Evolutionary conservation across 1,139 yeast species (phyloP), one percentile per base, ranked within the genome.

Genomic region (Geotrichum macrosporum): DNA sequence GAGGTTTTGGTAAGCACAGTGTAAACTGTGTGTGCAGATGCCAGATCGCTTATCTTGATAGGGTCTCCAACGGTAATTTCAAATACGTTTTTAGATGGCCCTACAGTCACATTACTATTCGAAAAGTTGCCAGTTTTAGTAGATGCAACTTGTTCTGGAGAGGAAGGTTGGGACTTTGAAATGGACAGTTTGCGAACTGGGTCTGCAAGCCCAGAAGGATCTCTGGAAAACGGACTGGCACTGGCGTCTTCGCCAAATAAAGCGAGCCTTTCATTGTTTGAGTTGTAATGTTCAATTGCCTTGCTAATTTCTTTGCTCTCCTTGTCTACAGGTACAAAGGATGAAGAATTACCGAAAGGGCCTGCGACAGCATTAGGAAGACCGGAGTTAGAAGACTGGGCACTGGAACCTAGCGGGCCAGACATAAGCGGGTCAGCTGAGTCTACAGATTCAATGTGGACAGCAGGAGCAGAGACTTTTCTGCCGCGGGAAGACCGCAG

Each of bases 1-100:
- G 64, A 69, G 52, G 76, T 75, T 58, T 64, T 71, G 52, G 94
- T 79, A 42, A 75, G 76, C 22, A 92, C 86, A 2, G 86, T 77
- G 66, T 92, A 92, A 6, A 85, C 95, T 2, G 92, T 84, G 64
- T 92, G 96, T 0, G 95, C 86, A 34, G 81, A 78, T 0, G 97
- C 81, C 44, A 89, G 68, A 55, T 92, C 98, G 3, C 96, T 96
- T 2, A 92, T 89, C 64, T 86, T 88, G 61, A 81, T 76, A 1
- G 97, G 97, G 63, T 92, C 96, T 2, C 94, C 94, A 2, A 89
- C 95, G 1, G 81, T 66, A 35, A 89, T 82, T 4, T 76, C 80
- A 54, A 85, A 75, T 5, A 40, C 33, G 8, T 44, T 41, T 34
- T 24, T 37, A 41, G 37, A 34, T 19, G 36, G 39, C n/a, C n/a